Percentiles rank a stretch among this genome's conserved stretches.
Conservation (phyloP, 208 protist species). For the Trypanosoma conorhini region DNA sequence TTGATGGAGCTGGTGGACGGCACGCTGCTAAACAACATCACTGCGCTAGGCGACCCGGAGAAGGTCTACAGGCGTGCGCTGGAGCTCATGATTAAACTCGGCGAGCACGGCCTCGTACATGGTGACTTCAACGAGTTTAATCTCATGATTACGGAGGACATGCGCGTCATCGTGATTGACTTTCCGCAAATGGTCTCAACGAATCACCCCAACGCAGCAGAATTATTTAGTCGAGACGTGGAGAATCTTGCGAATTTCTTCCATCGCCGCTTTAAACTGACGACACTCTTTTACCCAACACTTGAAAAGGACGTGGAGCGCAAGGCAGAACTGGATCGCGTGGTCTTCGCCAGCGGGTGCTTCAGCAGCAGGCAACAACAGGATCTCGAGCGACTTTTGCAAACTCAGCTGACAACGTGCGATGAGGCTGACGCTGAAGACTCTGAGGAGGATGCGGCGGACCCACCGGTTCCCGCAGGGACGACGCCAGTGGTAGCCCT, state of each 20-base stretch:
- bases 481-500: conserved; percentile 16
- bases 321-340: conserved; percentile 66
- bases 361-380: conserved; percentile 71
- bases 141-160: conserved; percentile 94
- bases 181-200: conserved; percentile 99
- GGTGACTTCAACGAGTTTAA: conserved; percentile 99
- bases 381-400: conserved; percentile 75
- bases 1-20: conserved; percentile 97
- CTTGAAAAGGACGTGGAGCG: conserved; percentile 81
- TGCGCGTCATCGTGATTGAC: conserved; percentile 97
- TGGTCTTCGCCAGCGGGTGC: conserved; percentile 82
- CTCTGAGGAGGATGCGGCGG: conserved; percentile 29
- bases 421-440: conserved; percentile 16
- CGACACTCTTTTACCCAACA: conserved; percentile 60
- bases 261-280: conserved; percentile 87
- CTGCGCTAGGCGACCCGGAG: conserved; percentile 81
- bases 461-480: not conserved
- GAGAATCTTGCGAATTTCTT: conserved; percentile 97
- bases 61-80: conserved; percentile 92
- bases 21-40: conserved; percentile 94
- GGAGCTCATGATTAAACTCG: conserved; percentile 94
- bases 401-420: conserved; percentile 32
- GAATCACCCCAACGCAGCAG: conserved; percentile 94
- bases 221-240: conserved; percentile 98
- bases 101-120: conserved; percentile 97